Evolutionary conservation across 495 filamentous ascomycete genomes (phyloP).

Genomic region (Xanthoparmelia taractica): DNA sequence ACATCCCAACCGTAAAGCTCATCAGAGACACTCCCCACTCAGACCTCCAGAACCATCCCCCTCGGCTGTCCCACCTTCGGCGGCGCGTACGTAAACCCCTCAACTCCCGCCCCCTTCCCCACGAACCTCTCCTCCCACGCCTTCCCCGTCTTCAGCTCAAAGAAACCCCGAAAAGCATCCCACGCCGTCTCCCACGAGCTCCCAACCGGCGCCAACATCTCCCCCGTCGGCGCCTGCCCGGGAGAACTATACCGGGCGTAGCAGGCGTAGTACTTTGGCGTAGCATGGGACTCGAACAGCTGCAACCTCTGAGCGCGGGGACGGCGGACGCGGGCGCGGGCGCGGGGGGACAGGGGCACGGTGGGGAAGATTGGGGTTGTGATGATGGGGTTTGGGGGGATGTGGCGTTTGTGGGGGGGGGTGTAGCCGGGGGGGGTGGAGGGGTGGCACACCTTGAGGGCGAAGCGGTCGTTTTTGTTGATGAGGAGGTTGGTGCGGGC

Average conservation of each 20-base stretch:
- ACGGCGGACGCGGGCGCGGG: slow-evolving; percentile 4
- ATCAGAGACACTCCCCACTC: not conserved
- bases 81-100: slow-evolving; percentile 15
- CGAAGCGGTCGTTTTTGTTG: slow-evolving; percentile 36
- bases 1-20: too few relatives aligned
- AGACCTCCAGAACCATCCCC: slow-evolving; percentile 4
- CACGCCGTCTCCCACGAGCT: slow-evolving; percentile 35
- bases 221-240: slow-evolving; percentile 22
- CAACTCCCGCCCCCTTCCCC: not conserved
- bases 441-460: slow-evolving; percentile 31
- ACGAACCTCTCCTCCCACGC: slow-evolving; percentile 45
- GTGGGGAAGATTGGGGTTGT: slow-evolving; percentile 6
- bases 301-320: slow-evolving; percentile 27
- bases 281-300: slow-evolving; percentile 46
- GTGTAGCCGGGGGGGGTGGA: not conserved
- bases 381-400: slow-evolving; percentile 2
- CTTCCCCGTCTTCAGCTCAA: slow-evolving; percentile 46
- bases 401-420: slow-evolving; percentile 4
- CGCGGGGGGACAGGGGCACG: slow-evolving; percentile 4
- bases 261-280: slow-evolving; percentile 41
- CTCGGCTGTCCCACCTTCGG: slow-evolving; percentile 7
- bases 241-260: slow-evolving; percentile 33
- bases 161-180: slow-evolving; percentile 46
- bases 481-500: slow-evolving; percentile 33
- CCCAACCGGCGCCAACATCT: slow-evolving; percentile 32